Evolutionary conservation across 2,329 filamentous ascomycete species (phyloP), one percentile per base, ranked within the genome.

Genomic region (Beauveria sp.): DNA sequence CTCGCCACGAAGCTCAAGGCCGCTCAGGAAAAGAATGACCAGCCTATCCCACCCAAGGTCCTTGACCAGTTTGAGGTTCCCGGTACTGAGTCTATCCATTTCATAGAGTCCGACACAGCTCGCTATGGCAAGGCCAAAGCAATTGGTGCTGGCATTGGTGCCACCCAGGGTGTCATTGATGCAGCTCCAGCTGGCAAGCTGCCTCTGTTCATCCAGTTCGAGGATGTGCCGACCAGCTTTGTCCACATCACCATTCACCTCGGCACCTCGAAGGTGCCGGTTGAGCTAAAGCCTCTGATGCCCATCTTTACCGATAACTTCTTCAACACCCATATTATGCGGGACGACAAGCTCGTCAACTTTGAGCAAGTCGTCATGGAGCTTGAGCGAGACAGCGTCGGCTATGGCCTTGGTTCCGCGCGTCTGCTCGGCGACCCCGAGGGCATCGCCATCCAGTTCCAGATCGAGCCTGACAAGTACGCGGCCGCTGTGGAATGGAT

Each of bases 131-230:
- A 86, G 63, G 94, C 92, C 16, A 83, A 86, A 67, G 81, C 84
- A 64, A 77, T 92, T 54, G 92, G 92, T 0, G 76, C 80, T 26
- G 79, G 82, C 0, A 76, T 86, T 34, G 93, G 91, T 66, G 72
- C 81, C 4, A 84, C 91, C 5, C 94, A 99, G 72, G 80, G 85
- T 63, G 75, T 87, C 54, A 84, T 99, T 54, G 90, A 97, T 70
- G 77, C 80, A 16, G 84, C 91, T 46, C 80, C 82, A 43, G 66
- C 77, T 20, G 79, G 77, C 7, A 74, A 87, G 41, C 71, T 87
- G n/a, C 89, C 91, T 0, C 78, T 97, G 2, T 99, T 97, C 74
- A 81, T 99, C n/a, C 93, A 99, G 74, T 99, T 96, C 66, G 94
- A 99, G 74, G 88, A 96, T 69, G 92, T 97, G 16, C 88, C 89